A percentile compares a stretch with the other conserved stretches of the same genome.
These are phyloP conservation scores for Pleomassaria siparia DNA, from an alignment of 2,329 filamentous ascomycete genomes.

Conservation along the genomic window DNA sequence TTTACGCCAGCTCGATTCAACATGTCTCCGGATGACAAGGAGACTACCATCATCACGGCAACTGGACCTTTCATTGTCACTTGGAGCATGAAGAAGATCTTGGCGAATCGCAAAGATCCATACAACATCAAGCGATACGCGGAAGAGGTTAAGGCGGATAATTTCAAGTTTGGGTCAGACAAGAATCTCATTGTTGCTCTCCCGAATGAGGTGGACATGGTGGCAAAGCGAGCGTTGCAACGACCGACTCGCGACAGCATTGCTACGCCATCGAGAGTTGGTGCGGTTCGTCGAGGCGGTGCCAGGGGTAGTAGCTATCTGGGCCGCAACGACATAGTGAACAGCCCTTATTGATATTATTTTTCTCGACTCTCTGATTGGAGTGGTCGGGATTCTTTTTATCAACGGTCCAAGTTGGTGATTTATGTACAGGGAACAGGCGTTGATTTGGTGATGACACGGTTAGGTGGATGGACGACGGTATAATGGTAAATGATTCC, in stretches of 20 bases:
- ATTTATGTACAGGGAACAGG: too few relatives aligned
- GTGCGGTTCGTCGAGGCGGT: constrained; percentile 35
- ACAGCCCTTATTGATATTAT: constrained; percentile 60
- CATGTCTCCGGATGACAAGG: constrained; percentile 74
- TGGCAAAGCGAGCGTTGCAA: constrained; percentile 81
- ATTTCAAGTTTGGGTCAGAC: constrained; percentile 96
- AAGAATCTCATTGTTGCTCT: constrained; percentile 98
- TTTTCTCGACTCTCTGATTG: too few relatives aligned
- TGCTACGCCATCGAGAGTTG: constrained; percentile 59
- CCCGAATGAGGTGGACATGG: constrained; percentile 98
- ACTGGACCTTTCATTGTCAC: constrained; percentile 96
- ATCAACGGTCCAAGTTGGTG: too few relatives aligned
- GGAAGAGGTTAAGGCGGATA: constrained; percentile 95
- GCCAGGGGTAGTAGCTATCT: constrained; percentile 69
- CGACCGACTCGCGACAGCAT: constrained; percentile 93
- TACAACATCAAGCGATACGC: constrained; percentile 97
- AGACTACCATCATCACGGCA: constrained; percentile 95
- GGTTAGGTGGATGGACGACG: neutral
- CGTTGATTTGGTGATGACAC: neutral
- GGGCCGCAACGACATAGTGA: constrained; percentile 80
- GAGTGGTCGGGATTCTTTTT: too few relatives aligned
- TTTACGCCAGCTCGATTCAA: constrained; percentile 97
- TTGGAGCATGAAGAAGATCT: constrained; percentile 90
- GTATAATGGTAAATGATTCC: constrained; percentile 1
- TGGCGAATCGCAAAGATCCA: constrained; percentile 77